These are phyloP conservation scores for Ananas comosus DNA, from an alignment of 176 grass and related monocot genomes.

Conservation along the genomic window DNA sequence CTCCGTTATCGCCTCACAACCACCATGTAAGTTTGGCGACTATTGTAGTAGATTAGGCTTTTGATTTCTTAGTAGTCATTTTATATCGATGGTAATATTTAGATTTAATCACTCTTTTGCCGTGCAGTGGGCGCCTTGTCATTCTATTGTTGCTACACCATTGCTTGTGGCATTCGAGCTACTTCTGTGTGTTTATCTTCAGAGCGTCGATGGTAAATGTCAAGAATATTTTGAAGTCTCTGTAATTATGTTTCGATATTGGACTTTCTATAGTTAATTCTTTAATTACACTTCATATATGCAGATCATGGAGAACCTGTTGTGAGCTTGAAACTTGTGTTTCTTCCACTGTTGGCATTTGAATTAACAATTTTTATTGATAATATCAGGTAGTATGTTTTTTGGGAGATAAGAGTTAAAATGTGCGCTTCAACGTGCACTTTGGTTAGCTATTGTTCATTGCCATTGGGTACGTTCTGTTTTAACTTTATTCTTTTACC, in stretches of 20 bases:
- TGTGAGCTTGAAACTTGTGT: conserved; percentile 62
- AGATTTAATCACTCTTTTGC: conserved; percentile 9
- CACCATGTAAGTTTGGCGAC: conserved; percentile 24
- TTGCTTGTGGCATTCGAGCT: conserved; percentile 75
- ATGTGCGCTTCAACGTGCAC: no score
- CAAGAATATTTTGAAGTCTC: conserved; percentile 2
- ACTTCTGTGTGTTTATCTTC: conserved; percentile 59
- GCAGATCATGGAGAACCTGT: conserved; percentile 32
- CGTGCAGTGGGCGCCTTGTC: conserved; percentile 42
- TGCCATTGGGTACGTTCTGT: background rate
- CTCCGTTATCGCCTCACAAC: conserved; percentile 32
- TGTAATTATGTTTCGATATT: background rate
- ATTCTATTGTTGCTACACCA: conserved; percentile 51
- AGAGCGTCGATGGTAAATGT: conserved; percentile 32
- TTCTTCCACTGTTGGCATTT: conserved; percentile 63
- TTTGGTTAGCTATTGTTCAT: background rate
- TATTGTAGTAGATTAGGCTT: conserved; percentile 1
- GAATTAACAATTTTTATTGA: conserved; percentile 54
- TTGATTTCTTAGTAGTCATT: background rate
- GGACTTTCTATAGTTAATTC: no score
- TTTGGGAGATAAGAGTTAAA: no score
- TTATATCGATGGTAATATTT: background rate
- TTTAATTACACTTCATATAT: background rate
- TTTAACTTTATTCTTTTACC: conserved; percentile 12
- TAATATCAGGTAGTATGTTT: conserved; percentile 47